A percentile compares a stretch with the other conserved stretches of the same genome.
Evolutionary conservation across 768 basidiomycete species (phyloP).

Genomic region (Naganishia kalamii): DNA sequence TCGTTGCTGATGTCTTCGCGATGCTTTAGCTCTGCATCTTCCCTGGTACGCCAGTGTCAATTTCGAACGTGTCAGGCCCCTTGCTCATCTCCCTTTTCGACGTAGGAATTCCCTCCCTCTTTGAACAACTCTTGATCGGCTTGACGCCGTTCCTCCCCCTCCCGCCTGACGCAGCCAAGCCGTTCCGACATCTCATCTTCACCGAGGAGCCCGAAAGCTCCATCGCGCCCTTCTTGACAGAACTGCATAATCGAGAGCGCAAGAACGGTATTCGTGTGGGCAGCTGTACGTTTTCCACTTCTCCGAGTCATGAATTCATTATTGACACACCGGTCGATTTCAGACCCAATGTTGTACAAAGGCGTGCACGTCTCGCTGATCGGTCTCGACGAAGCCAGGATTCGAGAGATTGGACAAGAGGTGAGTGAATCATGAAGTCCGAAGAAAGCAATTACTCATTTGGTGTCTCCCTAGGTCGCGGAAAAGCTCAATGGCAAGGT

Average conservation of each 20-base stretch:
- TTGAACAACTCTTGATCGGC: conserved; percentile 70
- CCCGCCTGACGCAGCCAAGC: conserved; percentile 66
- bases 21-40: conserved; percentile 63
- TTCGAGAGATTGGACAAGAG: conserved; percentile 47
- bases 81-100: too few species aligned
- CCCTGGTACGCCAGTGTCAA: conserved; percentile 54
- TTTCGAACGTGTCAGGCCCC: too few species aligned
- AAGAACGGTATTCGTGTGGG: conserved; percentile 74
- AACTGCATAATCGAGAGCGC: conserved; percentile 67
- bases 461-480: conserved; percentile 33
- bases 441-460: background rate
- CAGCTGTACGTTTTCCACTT: background rate
- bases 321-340: background rate
- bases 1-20: background rate
- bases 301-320: too few species aligned
- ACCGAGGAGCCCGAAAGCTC: conserved; percentile 76
- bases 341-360: conserved; percentile 35
- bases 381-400: conserved; percentile 49
- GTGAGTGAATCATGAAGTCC: conserved; percentile 32
- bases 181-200: conserved; percentile 72
- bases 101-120: conserved; percentile 62
- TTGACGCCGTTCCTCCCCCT: conserved; percentile 70
- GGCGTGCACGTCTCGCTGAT: conserved; percentile 68
- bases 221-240: conserved; percentile 78
- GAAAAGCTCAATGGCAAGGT: conserved; percentile 48